Evolutionary conservation across 805 yeast genomes (phyloP).

Genomic region (Monosporozyma siamensis): DNA sequence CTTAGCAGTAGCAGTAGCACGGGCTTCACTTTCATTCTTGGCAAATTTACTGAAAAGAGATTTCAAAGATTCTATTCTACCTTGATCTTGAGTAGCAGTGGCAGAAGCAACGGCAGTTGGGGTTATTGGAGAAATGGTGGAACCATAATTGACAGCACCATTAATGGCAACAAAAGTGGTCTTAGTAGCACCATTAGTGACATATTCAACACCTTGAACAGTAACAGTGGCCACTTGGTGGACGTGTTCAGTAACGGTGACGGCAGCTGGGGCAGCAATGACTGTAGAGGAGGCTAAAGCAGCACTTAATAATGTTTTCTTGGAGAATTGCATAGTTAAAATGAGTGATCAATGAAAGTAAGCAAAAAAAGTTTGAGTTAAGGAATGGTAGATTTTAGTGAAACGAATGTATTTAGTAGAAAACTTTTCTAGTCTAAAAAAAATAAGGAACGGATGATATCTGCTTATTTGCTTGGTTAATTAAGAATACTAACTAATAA

Average conservation of each 20-base stretch:
- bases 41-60: constrained; percentile 3
- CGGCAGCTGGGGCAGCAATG: constrained; percentile 23
- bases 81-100: constrained; percentile 7
- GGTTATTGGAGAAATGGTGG: constrained; percentile 5
- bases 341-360: too few relatives aligned
- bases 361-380: too few relatives aligned
- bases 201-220: constrained; percentile 25
- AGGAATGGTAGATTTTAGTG: too few relatives aligned
- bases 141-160: constrained; percentile 7
- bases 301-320: constrained; percentile 7
- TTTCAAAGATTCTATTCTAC: constrained; percentile 18
- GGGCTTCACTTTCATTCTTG: constrained; percentile 34
- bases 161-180: constrained; percentile 19
- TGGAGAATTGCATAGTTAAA: constrained; percentile 8
- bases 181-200: constrained; percentile 18
- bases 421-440: too few relatives aligned
- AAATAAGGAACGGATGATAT: too few relatives aligned
- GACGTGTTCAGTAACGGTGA: constrained; percentile 26
- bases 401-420: too few relatives aligned
- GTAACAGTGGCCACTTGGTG: constrained; percentile 19
- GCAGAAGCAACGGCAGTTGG: too few relatives aligned
- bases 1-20: not conserved
- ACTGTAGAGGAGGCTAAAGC: constrained; percentile 11
- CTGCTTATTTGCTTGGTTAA: too few relatives aligned
- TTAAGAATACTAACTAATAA: too few relatives aligned